Evolutionary conservation across 306 rosid species (phyloP).

Genomic region (Gillenia trifoliata): DNA sequence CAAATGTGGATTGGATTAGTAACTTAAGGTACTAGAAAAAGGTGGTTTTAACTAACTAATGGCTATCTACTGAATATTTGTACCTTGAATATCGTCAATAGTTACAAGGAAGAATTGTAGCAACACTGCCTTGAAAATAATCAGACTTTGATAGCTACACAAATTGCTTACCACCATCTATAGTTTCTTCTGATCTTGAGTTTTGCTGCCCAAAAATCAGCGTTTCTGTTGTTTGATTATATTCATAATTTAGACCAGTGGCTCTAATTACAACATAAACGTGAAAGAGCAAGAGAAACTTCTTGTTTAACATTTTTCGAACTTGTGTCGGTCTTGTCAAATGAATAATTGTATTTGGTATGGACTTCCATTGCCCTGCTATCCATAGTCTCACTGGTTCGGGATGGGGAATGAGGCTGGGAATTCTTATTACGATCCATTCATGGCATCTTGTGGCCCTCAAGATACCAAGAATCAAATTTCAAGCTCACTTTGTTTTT

Average conservation of each 20-base stretch:
- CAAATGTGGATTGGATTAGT: not conserved
- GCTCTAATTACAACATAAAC: too few species aligned
- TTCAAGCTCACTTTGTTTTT: not conserved
- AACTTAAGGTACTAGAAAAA: not conserved
- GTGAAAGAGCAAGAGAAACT: not conserved
- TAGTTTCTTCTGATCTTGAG: not conserved
- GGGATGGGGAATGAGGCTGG: slow-evolving; percentile 47
- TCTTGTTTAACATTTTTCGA: not conserved
- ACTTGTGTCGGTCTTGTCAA: not conserved
- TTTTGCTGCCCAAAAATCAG: not conserved
- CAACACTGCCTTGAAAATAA: slow-evolving; percentile 50
- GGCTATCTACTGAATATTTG: slow-evolving; percentile 9
- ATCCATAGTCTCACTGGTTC: not conserved
- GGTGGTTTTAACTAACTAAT: not conserved
- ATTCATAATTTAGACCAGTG: too few species aligned
- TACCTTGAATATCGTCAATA: slow-evolving; percentile 65
- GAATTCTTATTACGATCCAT: slow-evolving; percentile 50
- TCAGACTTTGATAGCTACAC: slow-evolving; percentile 43
- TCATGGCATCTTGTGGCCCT: slow-evolving; percentile 56
- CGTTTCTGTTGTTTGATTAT: not conserved
- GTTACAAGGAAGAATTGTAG: slow-evolving; percentile 45
- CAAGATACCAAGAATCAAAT: slow-evolving; percentile 33
- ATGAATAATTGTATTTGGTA: not conserved
- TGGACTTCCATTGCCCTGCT: not conserved
- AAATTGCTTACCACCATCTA: not conserved